Conservation (phyloP, 2,329 filamentous ascomycete genomes). For the Curvularia verruculosa region DNA sequence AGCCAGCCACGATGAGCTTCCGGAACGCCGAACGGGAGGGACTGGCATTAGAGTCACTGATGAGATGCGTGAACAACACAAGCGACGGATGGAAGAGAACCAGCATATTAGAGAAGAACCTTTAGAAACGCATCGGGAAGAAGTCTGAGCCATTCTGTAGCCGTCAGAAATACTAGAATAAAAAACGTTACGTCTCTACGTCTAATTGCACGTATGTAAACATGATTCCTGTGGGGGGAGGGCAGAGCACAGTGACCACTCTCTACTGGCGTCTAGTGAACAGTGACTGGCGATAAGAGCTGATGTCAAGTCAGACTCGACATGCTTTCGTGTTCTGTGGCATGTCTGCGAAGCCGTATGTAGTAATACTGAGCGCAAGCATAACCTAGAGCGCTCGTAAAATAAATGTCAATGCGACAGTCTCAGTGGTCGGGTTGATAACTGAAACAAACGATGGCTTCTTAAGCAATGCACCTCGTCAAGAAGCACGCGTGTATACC, state of each 20-base stretch:
- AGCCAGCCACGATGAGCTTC: conserved; percentile 21
- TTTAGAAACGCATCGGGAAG: neutral
- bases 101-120: conserved; percentile 3
- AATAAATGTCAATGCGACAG: neutral
- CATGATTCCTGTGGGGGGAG: neutral
- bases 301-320: neutral
- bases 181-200: neutral
- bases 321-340: neutral
- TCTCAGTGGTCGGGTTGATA: neutral
- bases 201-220: neutral
- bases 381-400: neutral
- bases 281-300: neutral
- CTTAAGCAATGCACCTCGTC: neutral
- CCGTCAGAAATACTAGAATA: neutral
- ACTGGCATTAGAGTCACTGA: conserved; percentile 11
- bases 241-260: neutral
- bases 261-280: neutral
- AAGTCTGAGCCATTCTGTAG: neutral
- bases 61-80: conserved; percentile 11
- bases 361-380: neutral
- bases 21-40: conserved; percentile 8
- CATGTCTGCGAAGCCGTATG: neutral
- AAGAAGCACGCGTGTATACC: neutral
- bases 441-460: neutral
- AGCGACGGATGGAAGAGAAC: conserved; percentile 8